Evolutionary conservation across 352 stramenopile genomes (phyloP), one percentile per base, ranked within the genome.

Genomic region (Globisporangium heterothallicum): DNA sequence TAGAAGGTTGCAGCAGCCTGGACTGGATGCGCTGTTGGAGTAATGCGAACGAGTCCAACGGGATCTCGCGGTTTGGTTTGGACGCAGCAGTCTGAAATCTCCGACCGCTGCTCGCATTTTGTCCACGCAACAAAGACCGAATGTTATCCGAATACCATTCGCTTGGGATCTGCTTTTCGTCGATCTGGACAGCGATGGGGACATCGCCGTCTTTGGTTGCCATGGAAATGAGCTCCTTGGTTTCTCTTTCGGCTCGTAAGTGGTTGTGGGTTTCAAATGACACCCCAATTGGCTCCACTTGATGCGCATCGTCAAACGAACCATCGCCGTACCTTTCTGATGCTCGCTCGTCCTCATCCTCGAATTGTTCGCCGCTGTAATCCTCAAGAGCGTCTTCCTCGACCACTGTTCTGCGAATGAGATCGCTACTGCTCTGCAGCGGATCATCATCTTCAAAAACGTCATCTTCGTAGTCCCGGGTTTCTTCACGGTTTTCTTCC

Each of bases 381-480:
- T 46, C 24, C 6, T 29, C 24, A 43, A 25, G 35, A 40, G 2
- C 18, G 26, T 0, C 14, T 48, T 19, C 9, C 10, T 30, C 3
- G 1, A 38, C n/a, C 14, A 16, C 14, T 38, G 6, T 12, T 19
- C 12, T 45, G 8, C 4, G n/a, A n/a, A n/a, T n/a, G n/a, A n/a
- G n/a, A n/a, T n/a, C 22, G 13, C 6, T 3, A 25, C 14, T 7
- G 3, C 24, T 25, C 6, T 49, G 32, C 10, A 19, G 25, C n/a
- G n/a, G n/a, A 3, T 54, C 42, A 16, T 45, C 42, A 16, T 45
- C 43, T 32, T 60, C 53, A 48, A 60, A 59, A 4, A 27, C 30
- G 35, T 63, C 56, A 13, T 59, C 34, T 3, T 59, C 42, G 13
- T 63, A 59, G n/a, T n/a, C n/a, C n/a, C n/a, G n/a, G n/a, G n/a